Evolutionary conservation across 2,329 filamentous ascomycete genomes (phyloP).

Genomic region (Fusarium lyarnte): DNA sequence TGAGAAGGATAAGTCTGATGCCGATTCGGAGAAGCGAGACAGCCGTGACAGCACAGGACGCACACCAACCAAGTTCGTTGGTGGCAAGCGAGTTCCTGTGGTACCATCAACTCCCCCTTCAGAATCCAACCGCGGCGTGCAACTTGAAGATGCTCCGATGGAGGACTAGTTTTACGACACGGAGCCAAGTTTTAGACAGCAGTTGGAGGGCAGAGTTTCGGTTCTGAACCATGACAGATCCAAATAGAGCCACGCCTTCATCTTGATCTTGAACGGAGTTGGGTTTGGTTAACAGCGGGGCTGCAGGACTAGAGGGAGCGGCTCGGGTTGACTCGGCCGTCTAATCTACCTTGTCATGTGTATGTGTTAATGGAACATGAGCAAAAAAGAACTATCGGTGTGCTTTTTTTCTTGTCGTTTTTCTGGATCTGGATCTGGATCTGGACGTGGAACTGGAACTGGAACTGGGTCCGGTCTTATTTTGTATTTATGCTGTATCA

Average conservation of each 20-base stretch:
- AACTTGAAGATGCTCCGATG: conserved; percentile 63
- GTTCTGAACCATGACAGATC: neutral
- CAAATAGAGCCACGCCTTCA: conserved; percentile 5
- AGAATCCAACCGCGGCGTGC: conserved; percentile 55
- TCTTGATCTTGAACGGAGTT: conserved; percentile 30
- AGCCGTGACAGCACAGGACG: conserved; percentile 73
- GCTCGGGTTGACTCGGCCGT: conserved; percentile 11
- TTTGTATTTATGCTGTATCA: conserved; percentile 45
- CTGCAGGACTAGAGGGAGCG: conserved; percentile 12
- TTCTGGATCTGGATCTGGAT: conserved; percentile 28
- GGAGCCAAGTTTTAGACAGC: conserved; percentile 16
- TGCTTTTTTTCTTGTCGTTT: conserved; percentile 33
- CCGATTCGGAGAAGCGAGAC: conserved; percentile 66
- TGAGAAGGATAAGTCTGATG: conserved; percentile 40
- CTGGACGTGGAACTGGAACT: neutral
- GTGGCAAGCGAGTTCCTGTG: conserved; percentile 55
- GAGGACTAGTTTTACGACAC: conserved; percentile 52
- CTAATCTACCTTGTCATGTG: conserved; percentile 36
- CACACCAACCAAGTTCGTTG: conserved; percentile 56
- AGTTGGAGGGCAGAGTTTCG: conserved; percentile 16
- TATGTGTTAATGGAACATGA: conserved; percentile 46
- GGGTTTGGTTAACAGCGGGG: conserved; percentile 22
- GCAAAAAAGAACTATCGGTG: conserved; percentile 40
- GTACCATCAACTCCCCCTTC: conserved; percentile 43
- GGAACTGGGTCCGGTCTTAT: conserved; percentile 13